A percentile compares a stretch with the other conserved stretches of the same genome.
Evolutionary conservation across 1,284 basidiomycete species (phyloP).

Genomic region (Phenoliferia sp.): DNA sequence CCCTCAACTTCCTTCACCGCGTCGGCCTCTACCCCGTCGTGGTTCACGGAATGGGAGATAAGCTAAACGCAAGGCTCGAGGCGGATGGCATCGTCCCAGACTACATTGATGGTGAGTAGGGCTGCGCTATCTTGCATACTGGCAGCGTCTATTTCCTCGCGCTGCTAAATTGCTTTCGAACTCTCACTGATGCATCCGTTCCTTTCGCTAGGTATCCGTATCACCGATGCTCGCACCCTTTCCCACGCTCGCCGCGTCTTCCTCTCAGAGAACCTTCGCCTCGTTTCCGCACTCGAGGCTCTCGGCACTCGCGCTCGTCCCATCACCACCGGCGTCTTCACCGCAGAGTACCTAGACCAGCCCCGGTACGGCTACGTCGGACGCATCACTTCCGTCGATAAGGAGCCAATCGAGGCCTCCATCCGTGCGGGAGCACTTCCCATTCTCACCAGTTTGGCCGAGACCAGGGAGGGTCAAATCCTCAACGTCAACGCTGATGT

Average conservation of each 20-base stretch:
- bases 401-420: conserved; percentile 87
- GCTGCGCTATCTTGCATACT: not conserved
- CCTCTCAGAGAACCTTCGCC: conserved; percentile 87
- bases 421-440: conserved; percentile 90
- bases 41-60: conserved; percentile 72
- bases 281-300: conserved; percentile 82
- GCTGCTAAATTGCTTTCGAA: not conserved
- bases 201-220: conserved; percentile 80
- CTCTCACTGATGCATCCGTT: not conserved
- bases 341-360: conserved; percentile 88
- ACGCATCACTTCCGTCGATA: conserved; percentile 86
- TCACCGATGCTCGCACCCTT: conserved; percentile 89
- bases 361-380: conserved; percentile 92
- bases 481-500: conserved; percentile 96
- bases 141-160: not conserved
- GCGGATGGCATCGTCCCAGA: conserved; percentile 83
- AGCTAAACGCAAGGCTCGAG: conserved; percentile 76
- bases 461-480: conserved; percentile 86
- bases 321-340: conserved; percentile 92
- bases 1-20: conserved; percentile 86
- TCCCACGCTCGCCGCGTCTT: conserved; percentile 91
- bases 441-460: conserved; percentile 86
- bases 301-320: conserved; percentile 90
- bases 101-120: conserved; percentile 66
- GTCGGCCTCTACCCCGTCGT: conserved; percentile 92